Evolutionary conservation across 345 rosid species (phyloP).

Genomic region (Populus euphratica): DNA sequence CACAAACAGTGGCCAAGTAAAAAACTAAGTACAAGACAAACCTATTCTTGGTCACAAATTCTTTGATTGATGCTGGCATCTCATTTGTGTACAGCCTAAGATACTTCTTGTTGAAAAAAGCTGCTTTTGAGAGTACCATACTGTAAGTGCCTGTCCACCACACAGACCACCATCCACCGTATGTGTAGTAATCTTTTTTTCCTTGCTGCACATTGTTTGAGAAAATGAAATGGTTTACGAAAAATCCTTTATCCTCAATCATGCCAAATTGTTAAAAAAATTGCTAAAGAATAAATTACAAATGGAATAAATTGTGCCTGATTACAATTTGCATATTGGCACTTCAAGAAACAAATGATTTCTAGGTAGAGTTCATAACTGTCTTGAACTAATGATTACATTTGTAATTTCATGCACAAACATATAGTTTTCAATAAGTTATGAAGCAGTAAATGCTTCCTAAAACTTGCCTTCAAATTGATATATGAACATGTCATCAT

Average conservation of each 20-base stretch:
- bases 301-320: neutral
- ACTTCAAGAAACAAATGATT: neutral
- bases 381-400: neutral
- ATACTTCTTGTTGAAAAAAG: constrained; percentile 94
- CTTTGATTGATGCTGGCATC: constrained; percentile 82
- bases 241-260: neutral
- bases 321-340: constrained; percentile 6
- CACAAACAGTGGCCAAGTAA: neutral
- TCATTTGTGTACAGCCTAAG: constrained; percentile 69
- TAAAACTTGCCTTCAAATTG: neutral
- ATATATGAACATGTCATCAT: neutral
- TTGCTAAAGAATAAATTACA: neutral
- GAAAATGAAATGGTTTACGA: neutral
- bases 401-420: neutral
- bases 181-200: constrained; percentile 42
- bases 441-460: neutral
- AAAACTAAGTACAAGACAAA: constrained; percentile 22
- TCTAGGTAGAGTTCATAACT: neutral
- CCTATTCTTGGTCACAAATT: constrained; percentile 68
- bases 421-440: neutral
- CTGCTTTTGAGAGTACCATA: constrained; percentile 94
- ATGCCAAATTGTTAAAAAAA: neutral
- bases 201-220: constrained; percentile 47
- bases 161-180: constrained; percentile 99
- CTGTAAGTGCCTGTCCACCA: constrained; percentile 98